Evolutionary conservation across 345 rosid species (phyloP).

Genomic region (Stellera chamaejasme): DNA sequence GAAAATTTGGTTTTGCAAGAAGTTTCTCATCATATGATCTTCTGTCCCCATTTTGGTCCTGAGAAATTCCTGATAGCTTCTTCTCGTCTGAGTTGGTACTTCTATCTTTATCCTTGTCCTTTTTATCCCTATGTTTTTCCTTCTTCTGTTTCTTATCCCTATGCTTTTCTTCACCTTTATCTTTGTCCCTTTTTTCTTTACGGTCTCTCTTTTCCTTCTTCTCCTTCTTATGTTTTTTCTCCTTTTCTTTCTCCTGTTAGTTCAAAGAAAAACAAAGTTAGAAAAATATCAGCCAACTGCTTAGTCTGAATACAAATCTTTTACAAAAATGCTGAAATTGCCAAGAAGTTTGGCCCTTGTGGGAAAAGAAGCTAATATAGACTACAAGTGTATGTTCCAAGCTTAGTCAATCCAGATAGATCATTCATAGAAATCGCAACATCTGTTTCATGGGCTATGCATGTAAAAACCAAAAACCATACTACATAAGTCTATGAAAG

Average conservation of each 20-base stretch:
- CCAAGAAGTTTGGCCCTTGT: too few species aligned
- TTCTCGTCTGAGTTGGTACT: slow-evolving; percentile 25
- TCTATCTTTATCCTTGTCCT: slow-evolving; percentile 32
- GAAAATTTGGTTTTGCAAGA: slow-evolving; percentile 18
- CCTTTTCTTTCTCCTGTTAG: slow-evolving; percentile 44
- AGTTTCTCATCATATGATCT: slow-evolving; percentile 24
- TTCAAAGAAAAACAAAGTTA: neutral
- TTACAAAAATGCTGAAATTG: neutral
- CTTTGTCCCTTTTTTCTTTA: slow-evolving; percentile 41
- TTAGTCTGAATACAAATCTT: neutral
- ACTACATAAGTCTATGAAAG: too few species aligned
- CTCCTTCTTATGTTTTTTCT: slow-evolving; percentile 46
- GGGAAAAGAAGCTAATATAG: too few species aligned
- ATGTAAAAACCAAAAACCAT: too few species aligned
- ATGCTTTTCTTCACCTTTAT: slow-evolving; percentile 38
- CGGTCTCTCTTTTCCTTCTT: slow-evolving; percentile 42
- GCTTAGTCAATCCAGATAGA: too few species aligned
- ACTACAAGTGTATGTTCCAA: too few species aligned
- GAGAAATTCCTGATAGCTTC: slow-evolving; percentile 15
- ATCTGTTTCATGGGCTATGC: too few species aligned
- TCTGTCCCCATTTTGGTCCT: slow-evolving; percentile 25
- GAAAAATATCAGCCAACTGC: slow-evolving; percentile 1
- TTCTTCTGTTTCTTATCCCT: slow-evolving; percentile 43
- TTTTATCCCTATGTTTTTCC: slow-evolving; percentile 32
- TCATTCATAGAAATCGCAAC: too few species aligned